A percentile compares a stretch with the other conserved stretches of the same genome.
These are phyloP conservation scores for Hanseniaspora jakobsenii DNA, from an alignment of 805 yeast genomes.

Conservation along the genomic window DNA sequence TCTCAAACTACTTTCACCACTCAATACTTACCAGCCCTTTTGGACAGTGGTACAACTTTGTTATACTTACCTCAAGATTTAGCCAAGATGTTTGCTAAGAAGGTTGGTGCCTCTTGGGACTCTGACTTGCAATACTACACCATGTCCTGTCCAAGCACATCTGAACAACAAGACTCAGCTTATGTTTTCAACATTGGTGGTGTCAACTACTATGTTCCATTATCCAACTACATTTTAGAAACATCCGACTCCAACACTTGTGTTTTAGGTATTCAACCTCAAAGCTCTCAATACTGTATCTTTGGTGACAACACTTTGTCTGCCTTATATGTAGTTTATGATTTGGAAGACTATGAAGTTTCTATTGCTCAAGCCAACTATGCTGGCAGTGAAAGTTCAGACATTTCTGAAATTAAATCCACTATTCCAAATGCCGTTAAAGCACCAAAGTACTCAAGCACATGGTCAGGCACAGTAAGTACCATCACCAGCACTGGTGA, in stretches of 20 bases:
- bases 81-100: conserved; percentile 25
- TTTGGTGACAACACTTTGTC: conserved; percentile 43
- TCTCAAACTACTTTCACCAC: conserved; percentile 17
- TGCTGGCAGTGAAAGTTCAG: conserved; percentile 22
- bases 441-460: conserved; percentile 34
- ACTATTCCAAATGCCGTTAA: conserved; percentile 39
- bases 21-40: conserved; percentile 30
- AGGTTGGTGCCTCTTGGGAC: conserved; percentile 30
- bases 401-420: conserved; percentile 36
- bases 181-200: conserved; percentile 50
- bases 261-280: conserved; percentile 32
- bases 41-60: conserved; percentile 51
- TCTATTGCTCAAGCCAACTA: conserved; percentile 34
- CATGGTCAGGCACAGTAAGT: conserved; percentile 19
- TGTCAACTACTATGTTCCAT: conserved; percentile 38
- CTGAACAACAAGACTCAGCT: conserved; percentile 19
- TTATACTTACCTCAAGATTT: conserved; percentile 34
- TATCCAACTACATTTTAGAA: conserved; percentile 27
- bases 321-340: conserved; percentile 41
- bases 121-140: conserved; percentile 30
- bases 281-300: conserved; percentile 22
- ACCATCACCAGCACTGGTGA: conserved; percentile 21
- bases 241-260: conserved; percentile 27
- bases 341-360: conserved; percentile 33
- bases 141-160: conserved; percentile 32